Evolutionary conservation across 2,329 filamentous ascomycete genomes (phyloP), one percentile per base, ranked within the genome.

Genomic region (Dactylellina haptotyla): DNA sequence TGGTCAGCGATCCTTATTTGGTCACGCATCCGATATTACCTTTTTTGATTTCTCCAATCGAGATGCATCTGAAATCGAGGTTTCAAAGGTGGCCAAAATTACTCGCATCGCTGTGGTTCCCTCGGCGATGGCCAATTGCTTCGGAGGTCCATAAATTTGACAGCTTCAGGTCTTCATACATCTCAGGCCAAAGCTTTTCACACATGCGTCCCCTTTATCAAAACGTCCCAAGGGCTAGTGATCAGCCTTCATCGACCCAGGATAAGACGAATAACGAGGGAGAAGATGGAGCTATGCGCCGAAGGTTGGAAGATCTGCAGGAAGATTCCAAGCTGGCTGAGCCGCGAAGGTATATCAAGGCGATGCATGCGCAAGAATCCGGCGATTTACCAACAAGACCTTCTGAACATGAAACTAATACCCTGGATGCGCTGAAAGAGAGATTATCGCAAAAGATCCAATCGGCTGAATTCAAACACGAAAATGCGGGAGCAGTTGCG

Each of bases 361-460:
- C 37, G 45, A 51, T 65, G 14, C 43, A 65, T 28, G 59, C 67
- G 50, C 57, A 72, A 18, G 67, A 64, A 59, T 45, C 51, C 45
- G 53, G 37, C 51, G 53, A 58, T 18, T 37, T 53, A 54, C 54
- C 67, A 30, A 32, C 48, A 45, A 45, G 39, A 23, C 18, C 39
- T 12, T 39, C 53, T 6, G 18, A 48, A 39, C 16, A 28, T 3
- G n/a, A n/a, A n/a, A n/a, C n/a, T n/a, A 51, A 71, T 16, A 54
- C 37, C 30, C 87, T 86, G 32, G 84, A 87, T 4, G 87, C 88
- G 76, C 81, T 90, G 26, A 89, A 89, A 76, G 81, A 84, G 62
- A 84, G 82, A 63, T 82, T 90, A 0, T 80, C 88, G 6, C 82
- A 84, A 59, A 88, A 85, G 77, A 82, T 90, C 5, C 82, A 86